phyloP scores from a whole-genome alignment of 73 alveolate genomes.

The Symbiodinium natans region DNA sequence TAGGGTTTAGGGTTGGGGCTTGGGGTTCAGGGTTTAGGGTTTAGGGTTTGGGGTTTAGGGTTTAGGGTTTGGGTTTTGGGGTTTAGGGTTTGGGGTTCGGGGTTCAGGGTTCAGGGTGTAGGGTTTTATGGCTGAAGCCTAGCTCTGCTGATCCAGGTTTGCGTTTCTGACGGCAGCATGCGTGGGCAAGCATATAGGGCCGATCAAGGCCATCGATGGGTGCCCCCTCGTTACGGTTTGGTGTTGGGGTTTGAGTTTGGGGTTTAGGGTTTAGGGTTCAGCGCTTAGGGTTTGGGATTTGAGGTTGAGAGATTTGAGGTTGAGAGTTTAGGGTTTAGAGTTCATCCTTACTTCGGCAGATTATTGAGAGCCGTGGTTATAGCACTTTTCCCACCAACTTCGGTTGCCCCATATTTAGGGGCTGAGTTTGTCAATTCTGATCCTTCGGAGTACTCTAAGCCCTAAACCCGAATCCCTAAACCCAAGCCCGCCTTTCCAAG shows the following conservation, averaged over 20 bases:
- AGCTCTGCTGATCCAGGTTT: conserved; percentile 7
- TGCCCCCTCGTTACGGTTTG: conserved; percentile 2
- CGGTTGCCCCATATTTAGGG: neutral
- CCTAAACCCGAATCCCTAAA: neutral
- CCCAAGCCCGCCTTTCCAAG: too few species aligned
- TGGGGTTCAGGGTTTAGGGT: too few species aligned
- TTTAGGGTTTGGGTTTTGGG: neutral
- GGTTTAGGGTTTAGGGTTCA: neutral
- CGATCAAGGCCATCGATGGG: conserved; percentile 75
- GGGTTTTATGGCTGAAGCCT: neutral
- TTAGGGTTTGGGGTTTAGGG: neutral
- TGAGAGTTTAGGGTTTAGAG: neutral
- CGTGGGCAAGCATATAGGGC: conserved; percentile 63
- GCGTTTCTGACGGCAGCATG: conserved; percentile 59
- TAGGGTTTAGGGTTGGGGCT: too few species aligned
- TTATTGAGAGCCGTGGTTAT: neutral
- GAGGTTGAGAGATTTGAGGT: neutral
- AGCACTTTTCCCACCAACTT: neutral
- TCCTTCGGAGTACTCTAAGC: too few species aligned
- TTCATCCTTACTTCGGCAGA: too few species aligned
- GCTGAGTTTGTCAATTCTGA: too few species aligned
- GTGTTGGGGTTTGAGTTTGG: neutral
- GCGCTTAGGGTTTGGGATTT: neutral
- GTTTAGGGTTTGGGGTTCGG: neutral
- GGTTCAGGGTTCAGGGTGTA: neutral